Conservation (phyloP, 495 filamentous ascomycete species). For the Astrothelium macrocarpum region DNA sequence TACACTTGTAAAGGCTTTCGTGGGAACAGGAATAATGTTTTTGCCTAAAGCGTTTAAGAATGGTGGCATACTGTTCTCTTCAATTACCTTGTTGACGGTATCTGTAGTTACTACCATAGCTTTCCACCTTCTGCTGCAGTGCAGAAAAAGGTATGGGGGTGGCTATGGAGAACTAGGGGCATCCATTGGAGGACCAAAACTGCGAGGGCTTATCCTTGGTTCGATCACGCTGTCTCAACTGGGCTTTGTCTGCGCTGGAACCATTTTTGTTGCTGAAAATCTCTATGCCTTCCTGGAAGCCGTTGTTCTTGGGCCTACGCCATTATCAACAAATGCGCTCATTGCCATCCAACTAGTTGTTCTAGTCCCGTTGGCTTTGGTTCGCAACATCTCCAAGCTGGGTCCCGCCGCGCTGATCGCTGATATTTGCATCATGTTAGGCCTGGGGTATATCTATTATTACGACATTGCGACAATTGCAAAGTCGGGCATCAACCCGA, state of each 20-base stretch:
- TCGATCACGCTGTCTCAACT: conserved; percentile 92
- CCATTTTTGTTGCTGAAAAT: conserved; percentile 94
- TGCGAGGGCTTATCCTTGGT: conserved; percentile 74
- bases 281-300: conserved; percentile 83
- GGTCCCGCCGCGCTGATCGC: conserved; percentile 70
- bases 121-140: conserved; percentile 85
- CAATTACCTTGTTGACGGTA: conserved; percentile 73
- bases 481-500: conserved; percentile 62
- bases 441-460: conserved; percentile 89
- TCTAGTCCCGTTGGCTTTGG: conserved; percentile 84
- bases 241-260: conserved; percentile 95
- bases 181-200: conserved; percentile 78
- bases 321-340: conserved; percentile 76
- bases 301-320: conserved; percentile 69
- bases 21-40: conserved; percentile 96
- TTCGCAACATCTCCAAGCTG: conserved; percentile 93
- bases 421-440: conserved; percentile 86
- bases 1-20: conserved; percentile 91
- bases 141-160: conserved; percentile 69
- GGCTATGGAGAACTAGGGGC: conserved; percentile 97
- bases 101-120: conserved; percentile 87
- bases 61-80: conserved; percentile 95
- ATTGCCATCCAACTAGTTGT: conserved; percentile 89
- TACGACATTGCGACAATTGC: conserved; percentile 84
- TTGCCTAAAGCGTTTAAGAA: conserved; percentile 87